phyloP scores from a whole-genome alignment of 352 stramenopile species.

The Phytophthora vignae region DNA sequence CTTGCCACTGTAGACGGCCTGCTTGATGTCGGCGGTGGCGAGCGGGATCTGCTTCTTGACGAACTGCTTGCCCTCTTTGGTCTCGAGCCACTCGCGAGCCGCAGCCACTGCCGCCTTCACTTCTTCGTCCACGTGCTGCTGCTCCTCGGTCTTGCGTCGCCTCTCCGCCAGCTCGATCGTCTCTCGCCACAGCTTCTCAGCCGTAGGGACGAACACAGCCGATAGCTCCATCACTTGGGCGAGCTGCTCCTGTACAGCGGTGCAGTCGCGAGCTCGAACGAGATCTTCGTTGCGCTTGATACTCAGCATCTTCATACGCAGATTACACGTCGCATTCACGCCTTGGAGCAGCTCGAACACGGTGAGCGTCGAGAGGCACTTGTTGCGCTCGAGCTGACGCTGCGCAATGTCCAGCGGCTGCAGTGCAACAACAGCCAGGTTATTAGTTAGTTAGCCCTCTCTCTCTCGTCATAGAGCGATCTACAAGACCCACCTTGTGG shows the following conservation, averaged over 20 bases:
- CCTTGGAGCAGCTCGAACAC: constrained; percentile 49
- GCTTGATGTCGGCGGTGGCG: constrained; percentile 60
- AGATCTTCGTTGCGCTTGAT: constrained; percentile 50
- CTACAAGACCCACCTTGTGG: constrained; percentile 48
- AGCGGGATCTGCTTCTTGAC: constrained; percentile 60
- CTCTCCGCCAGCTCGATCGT: constrained; percentile 47
- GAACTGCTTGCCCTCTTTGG: constrained; percentile 69
- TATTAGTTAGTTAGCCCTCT: background rate
- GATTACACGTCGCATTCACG: constrained; percentile 62
- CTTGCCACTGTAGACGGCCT: constrained; percentile 51
- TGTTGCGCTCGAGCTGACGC: constrained; percentile 37
- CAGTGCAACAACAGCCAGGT: background rate
- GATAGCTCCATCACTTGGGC: constrained; percentile 38
- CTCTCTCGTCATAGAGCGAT: no score
- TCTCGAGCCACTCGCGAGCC: constrained; percentile 57
- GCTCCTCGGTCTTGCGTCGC: constrained; percentile 46
- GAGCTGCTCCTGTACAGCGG: constrained; percentile 39
- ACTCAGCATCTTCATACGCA: constrained; percentile 69
- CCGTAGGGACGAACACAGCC: constrained; percentile 33
- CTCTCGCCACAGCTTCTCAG: constrained; percentile 46
- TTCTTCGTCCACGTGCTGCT: constrained; percentile 38
- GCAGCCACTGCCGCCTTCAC: constrained; percentile 27
- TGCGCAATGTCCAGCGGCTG: constrained; percentile 71
- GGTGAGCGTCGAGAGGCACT: constrained; percentile 37
- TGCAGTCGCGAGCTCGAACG: constrained; percentile 15